A percentile compares a stretch with the other conserved stretches of the same genome.
These are phyloP conservation scores for Musa beccarii DNA, from an alignment of 176 grass and related monocot genomes.

Conservation along the genomic window DNA sequence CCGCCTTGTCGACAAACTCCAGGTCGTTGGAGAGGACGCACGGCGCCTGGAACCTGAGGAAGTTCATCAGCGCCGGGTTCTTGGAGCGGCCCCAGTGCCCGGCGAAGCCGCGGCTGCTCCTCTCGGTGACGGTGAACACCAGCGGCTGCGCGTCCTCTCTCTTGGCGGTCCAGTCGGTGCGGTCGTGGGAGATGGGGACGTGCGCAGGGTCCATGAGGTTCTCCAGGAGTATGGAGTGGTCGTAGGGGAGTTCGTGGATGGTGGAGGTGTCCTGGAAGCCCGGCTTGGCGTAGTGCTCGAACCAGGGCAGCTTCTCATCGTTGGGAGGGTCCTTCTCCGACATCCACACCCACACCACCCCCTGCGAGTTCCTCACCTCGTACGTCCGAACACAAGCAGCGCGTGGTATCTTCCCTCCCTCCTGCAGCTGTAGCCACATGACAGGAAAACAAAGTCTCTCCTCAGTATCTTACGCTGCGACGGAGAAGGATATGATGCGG, in stretches of 20 bases:
- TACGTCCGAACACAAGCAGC: conserved; percentile 62
- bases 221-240: conserved; percentile 96
- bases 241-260: conserved; percentile 88
- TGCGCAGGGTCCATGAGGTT: conserved; percentile 97
- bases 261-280: conserved; percentile 72
- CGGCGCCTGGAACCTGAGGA: conserved; percentile 61
- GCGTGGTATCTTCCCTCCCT: conserved; percentile 67
- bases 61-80: conserved; percentile 35
- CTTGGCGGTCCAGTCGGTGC: conserved; percentile 87
- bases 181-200: conserved; percentile 93
- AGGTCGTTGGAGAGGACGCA: conserved; percentile 70
- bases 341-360: conserved; percentile 91
- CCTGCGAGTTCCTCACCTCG: conserved; percentile 80
- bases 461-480: background rate
- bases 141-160: conserved; percentile 85
- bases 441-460: background rate
- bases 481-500: too few species aligned
- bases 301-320: conserved; percentile 51
- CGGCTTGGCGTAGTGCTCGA: conserved; percentile 49
- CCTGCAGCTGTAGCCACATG: conserved; percentile 39
- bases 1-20: conserved; percentile 53
- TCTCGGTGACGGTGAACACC: conserved; percentile 63
- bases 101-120: conserved; percentile 51
- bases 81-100: conserved; percentile 43
- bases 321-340: conserved; percentile 49